Percentiles rank a stretch among this genome's conserved stretches.
Conservation (phyloP, 2,329 filamentous ascomycete species). For the Simplicillium aogashimaense region DNA sequence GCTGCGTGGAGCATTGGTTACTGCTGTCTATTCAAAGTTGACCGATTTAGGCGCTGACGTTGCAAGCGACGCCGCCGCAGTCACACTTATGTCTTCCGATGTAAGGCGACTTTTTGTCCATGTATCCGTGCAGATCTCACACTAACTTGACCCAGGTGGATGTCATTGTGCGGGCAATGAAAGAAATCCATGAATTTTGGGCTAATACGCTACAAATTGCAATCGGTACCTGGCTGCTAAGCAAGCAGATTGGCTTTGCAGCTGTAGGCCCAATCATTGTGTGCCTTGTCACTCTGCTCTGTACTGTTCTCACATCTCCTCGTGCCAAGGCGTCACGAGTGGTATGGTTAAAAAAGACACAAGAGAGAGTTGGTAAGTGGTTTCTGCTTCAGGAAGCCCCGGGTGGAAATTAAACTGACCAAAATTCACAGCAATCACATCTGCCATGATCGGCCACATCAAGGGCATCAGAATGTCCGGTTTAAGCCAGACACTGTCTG, state of each 20-base stretch:
- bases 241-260: conserved; percentile 22
- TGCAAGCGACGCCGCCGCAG: conserved; percentile 20
- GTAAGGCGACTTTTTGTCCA: conserved; percentile 8
- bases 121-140: background rate
- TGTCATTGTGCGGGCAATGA: conserved; percentile 23
- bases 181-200: conserved; percentile 25
- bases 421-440: conserved; percentile 13
- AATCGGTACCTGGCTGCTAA: conserved; percentile 22
- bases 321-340: conserved; percentile 18
- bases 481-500: conserved; percentile 19
- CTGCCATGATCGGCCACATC: conserved; percentile 25
- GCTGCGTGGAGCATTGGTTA: conserved; percentile 19
- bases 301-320: conserved; percentile 16
- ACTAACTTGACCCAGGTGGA: conserved; percentile 18
- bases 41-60: conserved; percentile 17
- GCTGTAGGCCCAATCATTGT: conserved; percentile 21
- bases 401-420: background rate
- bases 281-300: conserved; percentile 15
- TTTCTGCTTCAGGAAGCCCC: background rate
- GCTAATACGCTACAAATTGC: conserved; percentile 23
- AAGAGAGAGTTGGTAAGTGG: conserved; percentile 16
- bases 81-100: conserved; percentile 32
- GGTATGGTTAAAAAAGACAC: conserved; percentile 14
- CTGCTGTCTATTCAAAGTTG: conserved; percentile 22
- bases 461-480: conserved; percentile 32